Evolutionary conservation across 2,329 filamentous ascomycete genomes (phyloP).

Genomic region (Ascochyta clinopodiicola): DNA sequence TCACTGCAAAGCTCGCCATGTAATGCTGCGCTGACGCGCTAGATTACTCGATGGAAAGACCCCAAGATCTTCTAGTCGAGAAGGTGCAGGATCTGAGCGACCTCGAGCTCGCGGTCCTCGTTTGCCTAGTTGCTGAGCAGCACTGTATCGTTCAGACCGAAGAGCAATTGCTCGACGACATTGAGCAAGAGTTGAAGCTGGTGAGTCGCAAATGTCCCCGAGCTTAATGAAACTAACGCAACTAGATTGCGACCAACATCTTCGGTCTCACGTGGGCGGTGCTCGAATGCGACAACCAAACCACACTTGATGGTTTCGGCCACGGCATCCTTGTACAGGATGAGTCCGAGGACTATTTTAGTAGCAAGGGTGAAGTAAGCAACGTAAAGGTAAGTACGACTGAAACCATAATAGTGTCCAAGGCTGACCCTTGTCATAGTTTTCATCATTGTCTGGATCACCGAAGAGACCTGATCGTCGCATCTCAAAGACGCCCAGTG

Average conservation of each 20-base stretch:
- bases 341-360: conserved; percentile 34
- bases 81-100: conserved; percentile 82
- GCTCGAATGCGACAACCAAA: conserved; percentile 74
- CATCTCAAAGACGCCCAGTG: conserved; percentile 41
- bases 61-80: conserved; percentile 49
- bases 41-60: conserved; percentile 27
- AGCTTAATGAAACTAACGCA: background rate
- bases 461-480: conserved; percentile 26
- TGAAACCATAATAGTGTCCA: background rate
- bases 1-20: background rate
- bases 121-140: conserved; percentile 80
- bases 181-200: conserved; percentile 76
- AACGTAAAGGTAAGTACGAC: background rate
- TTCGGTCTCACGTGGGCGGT: conserved; percentile 76
- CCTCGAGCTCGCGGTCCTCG: conserved; percentile 82
- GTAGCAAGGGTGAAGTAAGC: conserved; percentile 12
- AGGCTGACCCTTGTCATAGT: conserved; percentile 21
- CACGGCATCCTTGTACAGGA: conserved; percentile 66
- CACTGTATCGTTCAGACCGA: conserved; percentile 88
- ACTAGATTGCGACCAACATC: conserved; percentile 68
- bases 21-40: background rate
- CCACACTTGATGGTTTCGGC: conserved; percentile 82
- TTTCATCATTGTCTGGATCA: conserved; percentile 26
- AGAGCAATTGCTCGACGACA: conserved; percentile 64
- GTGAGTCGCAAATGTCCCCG: conserved; percentile 50